Conservation (phyloP, 2,329 filamentous ascomycete genomes). For the Alternaria solani region DNA sequence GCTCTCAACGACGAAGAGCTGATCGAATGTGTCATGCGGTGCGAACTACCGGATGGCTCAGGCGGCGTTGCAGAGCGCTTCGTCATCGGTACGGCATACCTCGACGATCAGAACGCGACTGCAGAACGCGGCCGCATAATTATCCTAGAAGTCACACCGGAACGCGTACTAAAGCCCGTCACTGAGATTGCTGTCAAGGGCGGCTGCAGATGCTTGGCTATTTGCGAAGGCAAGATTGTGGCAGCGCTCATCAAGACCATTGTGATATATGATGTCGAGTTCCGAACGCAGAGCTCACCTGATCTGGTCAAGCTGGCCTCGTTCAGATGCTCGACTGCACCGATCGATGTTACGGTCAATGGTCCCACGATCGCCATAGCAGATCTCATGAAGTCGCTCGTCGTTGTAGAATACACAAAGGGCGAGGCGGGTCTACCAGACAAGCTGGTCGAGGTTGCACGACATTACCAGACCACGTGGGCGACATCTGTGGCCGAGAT, state of each 20-base stretch:
- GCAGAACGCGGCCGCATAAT: slow-evolving; percentile 76
- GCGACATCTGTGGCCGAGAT: slow-evolving; percentile 78
- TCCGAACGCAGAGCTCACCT: slow-evolving; percentile 62
- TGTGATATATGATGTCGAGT: slow-evolving; percentile 65
- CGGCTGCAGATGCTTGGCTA: slow-evolving; percentile 78
- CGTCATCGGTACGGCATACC: slow-evolving; percentile 85
- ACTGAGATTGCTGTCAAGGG: slow-evolving; percentile 75
- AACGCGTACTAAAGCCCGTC: slow-evolving; percentile 76
- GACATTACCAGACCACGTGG: slow-evolving; percentile 85
- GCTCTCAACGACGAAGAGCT: slow-evolving; percentile 73
- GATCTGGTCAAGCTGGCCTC: slow-evolving; percentile 74
- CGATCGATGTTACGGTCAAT: slow-evolving; percentile 79
- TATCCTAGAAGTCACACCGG: slow-evolving; percentile 80
- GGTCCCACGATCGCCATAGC: slow-evolving; percentile 81
- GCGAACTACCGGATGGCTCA: slow-evolving; percentile 70
- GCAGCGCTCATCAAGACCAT: slow-evolving; percentile 88
- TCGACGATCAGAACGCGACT: slow-evolving; percentile 66
- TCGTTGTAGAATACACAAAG: slow-evolving; percentile 75
- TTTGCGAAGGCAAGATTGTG: slow-evolving; percentile 77
- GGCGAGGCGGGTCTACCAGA: slow-evolving; percentile 66
- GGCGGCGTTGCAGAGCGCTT: slow-evolving; percentile 75
- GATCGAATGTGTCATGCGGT: slow-evolving; percentile 83
- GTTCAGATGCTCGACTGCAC: slow-evolving; percentile 83
- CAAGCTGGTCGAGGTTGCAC: slow-evolving; percentile 74
- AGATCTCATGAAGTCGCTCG: slow-evolving; percentile 93